A percentile compares a stretch with the other conserved stretches of the same genome.
Evolutionary conservation across 352 stramenopile genomes (phyloP).

Genomic region (Phytophthora chlamydospora): DNA sequence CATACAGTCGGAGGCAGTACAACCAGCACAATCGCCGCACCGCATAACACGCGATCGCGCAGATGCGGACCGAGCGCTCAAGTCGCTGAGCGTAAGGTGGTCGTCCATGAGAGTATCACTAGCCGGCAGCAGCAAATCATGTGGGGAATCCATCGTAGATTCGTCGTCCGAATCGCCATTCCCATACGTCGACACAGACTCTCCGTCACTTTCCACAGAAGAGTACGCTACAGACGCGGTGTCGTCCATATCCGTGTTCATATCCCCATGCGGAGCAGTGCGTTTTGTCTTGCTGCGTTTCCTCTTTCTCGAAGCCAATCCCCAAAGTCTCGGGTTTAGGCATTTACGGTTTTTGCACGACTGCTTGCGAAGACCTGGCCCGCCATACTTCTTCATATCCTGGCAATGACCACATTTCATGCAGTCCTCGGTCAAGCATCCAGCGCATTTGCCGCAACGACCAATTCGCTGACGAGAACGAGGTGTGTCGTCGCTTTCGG

Average conservation of each 20-base stretch:
- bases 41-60: slow-evolving; percentile 70
- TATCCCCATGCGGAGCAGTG: slow-evolving; percentile 23
- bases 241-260: slow-evolving; percentile 49
- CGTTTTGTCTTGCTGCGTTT: slow-evolving; percentile 40
- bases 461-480: slow-evolving; percentile 72
- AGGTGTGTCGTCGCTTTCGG: slow-evolving; percentile 35
- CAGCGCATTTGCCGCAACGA: slow-evolving; percentile 78
- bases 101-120: slow-evolving; percentile 48
- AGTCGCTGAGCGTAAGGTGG: slow-evolving; percentile 42
- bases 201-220: slow-evolving; percentile 61
- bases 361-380: slow-evolving; percentile 84
- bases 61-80: slow-evolving; percentile 41
- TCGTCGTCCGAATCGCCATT: slow-evolving; percentile 34
- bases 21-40: slow-evolving; percentile 77
- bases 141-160: slow-evolving; percentile 39
- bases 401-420: slow-evolving; percentile 89
- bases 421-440: slow-evolving; percentile 82
- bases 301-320: slow-evolving; percentile 47
- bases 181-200: slow-evolving; percentile 45
- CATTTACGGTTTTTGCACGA: slow-evolving; percentile 90
- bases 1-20: slow-evolving; percentile 72
- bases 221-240: slow-evolving; percentile 50
- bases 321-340: slow-evolving; percentile 72
- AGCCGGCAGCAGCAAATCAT: slow-evolving; percentile 42
- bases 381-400: slow-evolving; percentile 92